Percentiles rank a stretch among this genome's conserved stretches.
Evolutionary conservation across 1,284 basidiomycete species (phyloP).

Genomic region (Sanghuangporus baumii): DNA sequence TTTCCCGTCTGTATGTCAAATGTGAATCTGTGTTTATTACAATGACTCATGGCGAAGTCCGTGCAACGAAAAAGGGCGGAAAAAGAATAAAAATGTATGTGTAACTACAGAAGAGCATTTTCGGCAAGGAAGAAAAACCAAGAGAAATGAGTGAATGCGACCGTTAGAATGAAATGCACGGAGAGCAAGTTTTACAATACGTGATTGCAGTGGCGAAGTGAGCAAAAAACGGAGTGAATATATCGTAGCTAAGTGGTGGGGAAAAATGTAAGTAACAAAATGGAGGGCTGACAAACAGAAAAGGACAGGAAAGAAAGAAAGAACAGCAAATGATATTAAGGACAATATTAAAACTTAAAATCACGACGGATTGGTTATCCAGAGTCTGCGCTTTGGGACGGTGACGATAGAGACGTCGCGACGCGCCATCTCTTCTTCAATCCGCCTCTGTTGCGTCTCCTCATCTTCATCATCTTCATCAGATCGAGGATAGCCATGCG

Average conservation of each 20-base stretch:
- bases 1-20: neutral
- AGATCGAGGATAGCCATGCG: constrained; percentile 23
- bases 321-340: neutral
- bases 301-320: constrained; percentile 19
- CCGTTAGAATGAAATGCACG: neutral
- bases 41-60: neutral
- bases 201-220: neutral
- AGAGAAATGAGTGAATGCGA: neutral
- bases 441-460: constrained; percentile 60
- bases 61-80: neutral
- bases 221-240: neutral
- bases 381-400: constrained; percentile 66
- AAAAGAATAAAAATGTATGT: neutral
- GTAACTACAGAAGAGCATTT: neutral
- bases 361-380: constrained; percentile 55
- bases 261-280: neutral
- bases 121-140: neutral
- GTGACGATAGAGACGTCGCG: constrained; percentile 77
- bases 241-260: neutral
- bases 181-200: neutral
- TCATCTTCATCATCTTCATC: constrained; percentile 63
- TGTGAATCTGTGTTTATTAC: neutral
- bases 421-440: constrained; percentile 73
- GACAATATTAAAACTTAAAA: neutral
- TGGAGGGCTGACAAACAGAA: neutral